phyloP scores from a whole-genome alignment of 2,329 filamentous ascomycete species.

The Pleomassaria siparia region DNA sequence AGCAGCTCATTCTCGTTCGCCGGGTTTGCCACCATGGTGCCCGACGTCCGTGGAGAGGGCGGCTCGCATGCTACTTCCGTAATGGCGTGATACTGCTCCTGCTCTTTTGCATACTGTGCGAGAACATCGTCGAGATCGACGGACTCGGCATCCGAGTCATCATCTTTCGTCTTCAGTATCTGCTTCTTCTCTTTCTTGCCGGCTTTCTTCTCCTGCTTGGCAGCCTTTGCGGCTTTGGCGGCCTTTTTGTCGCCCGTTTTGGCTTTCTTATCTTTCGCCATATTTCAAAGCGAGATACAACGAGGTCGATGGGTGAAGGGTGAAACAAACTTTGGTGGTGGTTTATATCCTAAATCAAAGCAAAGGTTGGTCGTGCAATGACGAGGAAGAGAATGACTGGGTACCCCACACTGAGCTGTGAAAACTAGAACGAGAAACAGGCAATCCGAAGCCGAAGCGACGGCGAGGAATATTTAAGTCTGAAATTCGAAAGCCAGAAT shows the following conservation, averaged over 20 bases:
- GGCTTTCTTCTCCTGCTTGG: conserved; percentile 87
- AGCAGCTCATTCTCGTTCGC: conserved; percentile 85
- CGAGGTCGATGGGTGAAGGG: neutral
- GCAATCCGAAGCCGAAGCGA: neutral
- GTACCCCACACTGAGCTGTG: conserved; percentile 2
- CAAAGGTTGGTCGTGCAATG: neutral
- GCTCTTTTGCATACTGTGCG: conserved; percentile 85
- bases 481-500: neutral
- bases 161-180: conserved; percentile 69
- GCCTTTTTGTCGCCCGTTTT: conserved; percentile 50
- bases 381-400: neutral
- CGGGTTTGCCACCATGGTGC: conserved; percentile 81
- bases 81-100: conserved; percentile 91
- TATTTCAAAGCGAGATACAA: conserved; percentile 11
- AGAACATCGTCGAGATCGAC: conserved; percentile 91
- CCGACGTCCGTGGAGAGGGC: conserved; percentile 76
- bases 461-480: neutral
- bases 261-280: conserved; percentile 57
- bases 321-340: too few species aligned
- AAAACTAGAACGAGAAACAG: neutral
- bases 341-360: neutral
- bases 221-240: conserved; percentile 56
- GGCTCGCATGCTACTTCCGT: conserved; percentile 76
- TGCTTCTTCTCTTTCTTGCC: conserved; percentile 74
- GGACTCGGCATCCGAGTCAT: conserved; percentile 88